phyloP scores from a whole-genome alignment of 1,139 yeast species.

The Pichia inconspicua region DNA sequence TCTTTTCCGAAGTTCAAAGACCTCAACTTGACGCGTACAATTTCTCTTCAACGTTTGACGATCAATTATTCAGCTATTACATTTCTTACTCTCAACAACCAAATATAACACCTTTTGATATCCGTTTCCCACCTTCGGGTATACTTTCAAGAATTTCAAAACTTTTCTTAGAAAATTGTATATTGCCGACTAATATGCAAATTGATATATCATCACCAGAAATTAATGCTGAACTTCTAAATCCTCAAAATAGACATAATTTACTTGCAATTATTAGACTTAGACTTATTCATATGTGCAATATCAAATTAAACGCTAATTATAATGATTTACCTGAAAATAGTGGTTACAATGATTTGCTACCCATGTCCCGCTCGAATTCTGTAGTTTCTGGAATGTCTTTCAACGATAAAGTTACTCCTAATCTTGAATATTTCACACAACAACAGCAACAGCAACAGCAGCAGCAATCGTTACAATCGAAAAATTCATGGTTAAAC shows the following conservation, averaged over 20 bases:
- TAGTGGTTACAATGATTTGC: conserved; percentile 8
- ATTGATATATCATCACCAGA: conserved; percentile 28
- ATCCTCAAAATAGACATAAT: conserved; percentile 19
- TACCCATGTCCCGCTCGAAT: conserved; percentile 18
- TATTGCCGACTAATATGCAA: conserved; percentile 22
- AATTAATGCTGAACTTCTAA: conserved; percentile 24
- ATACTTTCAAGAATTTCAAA: conserved; percentile 33
- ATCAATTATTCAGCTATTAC: conserved; percentile 28
- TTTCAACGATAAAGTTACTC: conserved; percentile 7
- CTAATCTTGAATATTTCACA: not conserved
- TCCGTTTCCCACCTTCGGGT: conserved; percentile 36
- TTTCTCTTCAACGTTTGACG: conserved; percentile 31
- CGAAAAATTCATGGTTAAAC: not conserved
- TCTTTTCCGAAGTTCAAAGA: conserved; percentile 17
- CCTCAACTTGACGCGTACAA: conserved; percentile 21
- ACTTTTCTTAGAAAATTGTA: conserved; percentile 24
- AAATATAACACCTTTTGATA: conserved; percentile 35
- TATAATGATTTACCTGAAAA: conserved; percentile 8
- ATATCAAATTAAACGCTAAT: conserved; percentile 10
- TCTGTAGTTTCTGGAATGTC: conserved; percentile 18
- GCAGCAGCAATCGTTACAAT: not conserved
- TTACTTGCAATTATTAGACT: conserved; percentile 32
- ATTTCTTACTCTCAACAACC: conserved; percentile 31
- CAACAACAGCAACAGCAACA: not conserved
- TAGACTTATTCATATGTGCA: conserved; percentile 29